Evolutionary conservation across 148 eudicot species (phyloP).

Genomic region (Heliosperma pusillum): DNA sequence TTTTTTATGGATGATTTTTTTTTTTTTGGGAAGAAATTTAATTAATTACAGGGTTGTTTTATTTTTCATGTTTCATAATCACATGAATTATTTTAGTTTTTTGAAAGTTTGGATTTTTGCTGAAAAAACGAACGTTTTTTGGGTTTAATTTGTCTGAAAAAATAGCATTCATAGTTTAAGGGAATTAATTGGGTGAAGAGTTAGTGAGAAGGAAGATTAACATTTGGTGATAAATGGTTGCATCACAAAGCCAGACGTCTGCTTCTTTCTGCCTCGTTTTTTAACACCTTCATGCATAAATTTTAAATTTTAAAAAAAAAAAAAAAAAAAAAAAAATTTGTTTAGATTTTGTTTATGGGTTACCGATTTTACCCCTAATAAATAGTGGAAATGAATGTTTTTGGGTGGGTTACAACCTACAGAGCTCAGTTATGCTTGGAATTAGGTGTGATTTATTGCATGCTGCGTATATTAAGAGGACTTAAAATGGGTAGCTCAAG

Average conservation of each 20-base stretch:
- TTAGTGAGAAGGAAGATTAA: conserved; percentile 20
- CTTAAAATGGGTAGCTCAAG: too few relatives aligned
- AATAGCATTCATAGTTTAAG: background rate
- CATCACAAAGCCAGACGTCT: conserved; percentile 53
- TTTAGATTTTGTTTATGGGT: too few relatives aligned
- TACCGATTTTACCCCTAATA: too few relatives aligned
- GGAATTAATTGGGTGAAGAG: conserved; percentile 12
- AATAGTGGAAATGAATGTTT: too few relatives aligned
- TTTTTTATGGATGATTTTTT: too few relatives aligned
- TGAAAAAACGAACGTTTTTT: conserved; percentile 2
- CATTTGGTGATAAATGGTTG: conserved; percentile 55
- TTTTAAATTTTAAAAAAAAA: too few relatives aligned
- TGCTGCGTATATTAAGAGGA: too few relatives aligned
- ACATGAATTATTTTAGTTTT: background rate
- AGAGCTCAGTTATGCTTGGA: too few relatives aligned
- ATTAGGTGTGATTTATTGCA: too few relatives aligned
- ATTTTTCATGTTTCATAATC: background rate
- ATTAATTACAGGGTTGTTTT: background rate
- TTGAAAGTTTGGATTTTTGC: background rate
- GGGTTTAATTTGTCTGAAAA: background rate
- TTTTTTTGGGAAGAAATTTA: background rate
- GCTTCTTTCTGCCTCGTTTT: conserved; percentile 34
- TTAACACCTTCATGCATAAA: conserved; percentile 49
- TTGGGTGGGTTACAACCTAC: too few relatives aligned
- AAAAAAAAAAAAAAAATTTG: too few relatives aligned